Base-by-base conservation (phyloP, 2,329 filamentous ascomycete species). In the Fusarium chaquense region DNA sequence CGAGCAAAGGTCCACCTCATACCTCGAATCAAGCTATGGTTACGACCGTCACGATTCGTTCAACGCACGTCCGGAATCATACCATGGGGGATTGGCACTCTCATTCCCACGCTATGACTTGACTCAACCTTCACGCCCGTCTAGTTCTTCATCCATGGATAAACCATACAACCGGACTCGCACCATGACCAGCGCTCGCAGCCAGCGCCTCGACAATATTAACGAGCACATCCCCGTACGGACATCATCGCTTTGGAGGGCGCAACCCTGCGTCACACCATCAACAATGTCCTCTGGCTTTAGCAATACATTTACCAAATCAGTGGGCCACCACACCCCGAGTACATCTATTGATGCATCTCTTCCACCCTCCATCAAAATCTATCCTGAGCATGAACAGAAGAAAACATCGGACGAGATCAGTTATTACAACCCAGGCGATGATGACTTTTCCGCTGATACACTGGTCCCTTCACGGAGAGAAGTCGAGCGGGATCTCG, bases 321-420 rank as follows among this genome's bases (percentile, higher is more conserved):
- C 82, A 0, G 75, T 78, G 22, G 84, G 83, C 0, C 79, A 79
- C 7, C 83, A 84, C 47, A 85, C 83, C 0, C 79, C 82, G 5
- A 81, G 79, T 38, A 85, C 83, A 1, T 85, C 84, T 0, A 73
- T 86, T 33, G 83, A 85, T 59, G 62, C 60, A 6, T 70, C 73
- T 24, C 26, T 73, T 2, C 64, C 65, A 0, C 57, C 65, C 2
- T 72, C 71, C 5, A 69, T 75, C 4, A 75, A 74, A 30, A 73
- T 82, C 2, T 49, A 40, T 3, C 60, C 66, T 11, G 65, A 66
- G n/a, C 62, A 53, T 15, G 60, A 75, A 8, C 51, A 55, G 5
- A 63, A 43, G 2, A 49, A 35, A 26, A 50, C 53, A 18, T 54
- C 30, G 0, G 35, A 52, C 4, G 60, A 62, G 9, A 63, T 45